These are phyloP conservation scores for Paracoccidioides lutzii DNA, from an alignment of 2,329 filamentous ascomycete genomes.

Conservation along the genomic window DNA sequence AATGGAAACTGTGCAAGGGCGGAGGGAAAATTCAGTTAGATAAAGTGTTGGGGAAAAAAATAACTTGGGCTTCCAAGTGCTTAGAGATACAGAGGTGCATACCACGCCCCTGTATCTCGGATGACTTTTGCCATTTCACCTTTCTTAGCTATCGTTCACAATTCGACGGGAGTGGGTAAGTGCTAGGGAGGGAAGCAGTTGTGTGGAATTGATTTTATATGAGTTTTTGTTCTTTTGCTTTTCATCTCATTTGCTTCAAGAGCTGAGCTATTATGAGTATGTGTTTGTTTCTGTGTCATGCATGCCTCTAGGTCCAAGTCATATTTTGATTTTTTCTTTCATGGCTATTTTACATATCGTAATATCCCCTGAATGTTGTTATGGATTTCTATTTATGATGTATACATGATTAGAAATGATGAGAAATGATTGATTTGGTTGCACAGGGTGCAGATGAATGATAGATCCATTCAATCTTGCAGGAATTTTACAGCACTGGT, in stretches of 20 bases:
- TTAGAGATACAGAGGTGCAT: no score
- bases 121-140: no score
- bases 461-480: no score
- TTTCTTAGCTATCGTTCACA: background rate
- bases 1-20: background rate
- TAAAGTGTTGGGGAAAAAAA: no score
- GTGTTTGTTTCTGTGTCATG: background rate
- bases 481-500: no score
- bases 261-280: background rate
- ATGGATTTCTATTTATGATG: no score
- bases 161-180: background rate
- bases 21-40: background rate
- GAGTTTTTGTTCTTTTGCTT: background rate
- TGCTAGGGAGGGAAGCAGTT: background rate
- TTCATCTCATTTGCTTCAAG: no score
- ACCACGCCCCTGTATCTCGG: background rate
- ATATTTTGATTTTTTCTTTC: background rate
- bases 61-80: no score
- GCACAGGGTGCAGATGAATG: no score
- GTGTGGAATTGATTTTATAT: background rate
- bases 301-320: background rate
- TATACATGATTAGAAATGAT: no score
- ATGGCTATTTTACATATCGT: background rate
- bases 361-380: no score
- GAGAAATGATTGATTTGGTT: no score